Evolutionary conservation across 176 grass and related monocot species (phyloP).

Genomic region (Zoysia pacifica): DNA sequence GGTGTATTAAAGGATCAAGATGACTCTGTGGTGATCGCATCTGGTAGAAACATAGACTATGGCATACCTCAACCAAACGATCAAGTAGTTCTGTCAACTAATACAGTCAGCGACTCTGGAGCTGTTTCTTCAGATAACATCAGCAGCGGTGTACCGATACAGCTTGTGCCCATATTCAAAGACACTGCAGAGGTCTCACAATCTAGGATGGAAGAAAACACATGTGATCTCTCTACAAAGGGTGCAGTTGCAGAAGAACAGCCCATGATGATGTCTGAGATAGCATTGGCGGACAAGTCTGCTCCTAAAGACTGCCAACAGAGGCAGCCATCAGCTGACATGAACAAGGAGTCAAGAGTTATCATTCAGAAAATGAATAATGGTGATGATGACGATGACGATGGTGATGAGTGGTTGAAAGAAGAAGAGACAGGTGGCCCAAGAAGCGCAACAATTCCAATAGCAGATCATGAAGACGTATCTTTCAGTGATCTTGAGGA

Average conservation of each 20-base stretch:
- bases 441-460: slow-evolving; percentile 43
- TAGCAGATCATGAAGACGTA: slow-evolving; percentile 67
- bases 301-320: slow-evolving; percentile 39
- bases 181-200: neutral
- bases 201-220: slow-evolving; percentile 36
- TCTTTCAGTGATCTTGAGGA: slow-evolving; percentile 96
- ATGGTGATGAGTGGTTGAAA: slow-evolving; percentile 79
- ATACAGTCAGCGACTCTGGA: slow-evolving; percentile 7
- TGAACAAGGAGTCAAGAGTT: slow-evolving; percentile 38
- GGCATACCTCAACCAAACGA: slow-evolving; percentile 20
- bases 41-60: slow-evolving; percentile 38
- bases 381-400: slow-evolving; percentile 36
- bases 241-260: slow-evolving; percentile 41
- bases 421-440: slow-evolving; percentile 60
- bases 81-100: slow-evolving; percentile 10
- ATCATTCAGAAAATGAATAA: slow-evolving; percentile 49
- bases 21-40: slow-evolving; percentile 18
- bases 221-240: slow-evolving; percentile 1
- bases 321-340: slow-evolving; percentile 20
- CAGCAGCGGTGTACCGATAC: slow-evolving; percentile 37
- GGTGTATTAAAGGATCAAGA: slow-evolving; percentile 32
- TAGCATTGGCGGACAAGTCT: slow-evolving; percentile 49
- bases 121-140: slow-evolving; percentile 39
- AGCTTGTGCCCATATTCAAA: slow-evolving; percentile 26
- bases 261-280: slow-evolving; percentile 39